These are phyloP conservation scores for Exsudoporus floridanus DNA, from an alignment of 1,284 basidiomycete species.

Conservation along the genomic window DNA sequence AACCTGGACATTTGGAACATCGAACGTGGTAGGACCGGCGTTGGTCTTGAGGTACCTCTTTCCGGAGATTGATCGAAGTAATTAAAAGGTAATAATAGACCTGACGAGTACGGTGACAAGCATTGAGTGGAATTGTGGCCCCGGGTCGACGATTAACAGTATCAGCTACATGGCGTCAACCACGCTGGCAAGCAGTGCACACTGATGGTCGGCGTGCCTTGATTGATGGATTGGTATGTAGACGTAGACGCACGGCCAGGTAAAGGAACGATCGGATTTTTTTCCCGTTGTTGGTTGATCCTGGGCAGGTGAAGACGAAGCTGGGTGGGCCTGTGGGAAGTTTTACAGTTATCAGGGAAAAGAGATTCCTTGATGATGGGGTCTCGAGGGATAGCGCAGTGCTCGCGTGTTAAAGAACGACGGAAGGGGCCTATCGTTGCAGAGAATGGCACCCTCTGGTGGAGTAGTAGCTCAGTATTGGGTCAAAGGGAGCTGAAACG, in stretches of 20 bases:
- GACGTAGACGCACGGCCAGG: constrained; percentile 38
- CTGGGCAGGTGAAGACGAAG: constrained; percentile 36
- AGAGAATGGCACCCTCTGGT: background rate
- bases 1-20: constrained; percentile 18
- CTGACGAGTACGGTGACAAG: constrained; percentile 35
- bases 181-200: constrained; percentile 30
- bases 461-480: background rate
- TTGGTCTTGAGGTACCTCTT: constrained; percentile 34
- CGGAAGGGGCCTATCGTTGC: background rate
- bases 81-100: constrained; percentile 38
- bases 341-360: constrained; percentile 5
- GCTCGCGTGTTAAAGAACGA: background rate
- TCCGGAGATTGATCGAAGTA: constrained; percentile 34
- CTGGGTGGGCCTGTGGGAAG: constrained; percentile 11
- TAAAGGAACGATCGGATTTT: constrained; percentile 25
- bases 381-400: background rate
- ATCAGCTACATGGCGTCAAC: constrained; percentile 35
- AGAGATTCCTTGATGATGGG: constrained; percentile 1
- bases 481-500: background rate
- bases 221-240: constrained; percentile 4
- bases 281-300: constrained; percentile 28
- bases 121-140: constrained; percentile 27
- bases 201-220: background rate
- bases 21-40: constrained; percentile 38
- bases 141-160: constrained; percentile 29